Evolutionary conservation across 495 filamentous ascomycete genomes (phyloP).

Genomic region (Aspergillus sparsus): DNA sequence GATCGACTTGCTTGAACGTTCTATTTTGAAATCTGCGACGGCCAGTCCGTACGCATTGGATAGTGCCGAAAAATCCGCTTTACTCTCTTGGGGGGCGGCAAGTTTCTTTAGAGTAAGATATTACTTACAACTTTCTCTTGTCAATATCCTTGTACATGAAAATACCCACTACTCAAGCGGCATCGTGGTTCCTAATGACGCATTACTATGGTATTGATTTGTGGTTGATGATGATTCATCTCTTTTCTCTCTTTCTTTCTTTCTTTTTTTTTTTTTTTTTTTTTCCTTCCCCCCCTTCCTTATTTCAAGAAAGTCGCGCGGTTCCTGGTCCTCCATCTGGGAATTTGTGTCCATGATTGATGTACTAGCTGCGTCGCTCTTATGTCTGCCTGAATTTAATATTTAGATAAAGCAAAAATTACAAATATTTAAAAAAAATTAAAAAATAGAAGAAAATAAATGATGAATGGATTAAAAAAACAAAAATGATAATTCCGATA

Average conservation of each 20-base stretch:
- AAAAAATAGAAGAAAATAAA: no score
- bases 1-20: constrained; percentile 38
- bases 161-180: neutral
- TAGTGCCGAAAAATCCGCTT: neutral
- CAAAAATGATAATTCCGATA: constrained; percentile 30
- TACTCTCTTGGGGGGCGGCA: neutral
- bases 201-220: neutral
- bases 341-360: no score
- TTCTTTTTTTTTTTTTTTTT: neutral
- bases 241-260: neutral
- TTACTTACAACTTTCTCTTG: neutral
- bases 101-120: neutral
- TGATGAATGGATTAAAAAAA: no score
- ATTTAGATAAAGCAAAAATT: no score
- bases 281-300: neutral
- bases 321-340: no score
- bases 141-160: neutral
- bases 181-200: neutral
- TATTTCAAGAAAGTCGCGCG: no score
- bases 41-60: neutral
- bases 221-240: neutral
- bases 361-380: no score
- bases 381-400: no score
- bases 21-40: neutral
- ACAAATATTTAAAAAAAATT: no score